Conservation (phyloP, 2,329 filamentous ascomycete species). For the Ampelomyces quisqualis region DNA sequence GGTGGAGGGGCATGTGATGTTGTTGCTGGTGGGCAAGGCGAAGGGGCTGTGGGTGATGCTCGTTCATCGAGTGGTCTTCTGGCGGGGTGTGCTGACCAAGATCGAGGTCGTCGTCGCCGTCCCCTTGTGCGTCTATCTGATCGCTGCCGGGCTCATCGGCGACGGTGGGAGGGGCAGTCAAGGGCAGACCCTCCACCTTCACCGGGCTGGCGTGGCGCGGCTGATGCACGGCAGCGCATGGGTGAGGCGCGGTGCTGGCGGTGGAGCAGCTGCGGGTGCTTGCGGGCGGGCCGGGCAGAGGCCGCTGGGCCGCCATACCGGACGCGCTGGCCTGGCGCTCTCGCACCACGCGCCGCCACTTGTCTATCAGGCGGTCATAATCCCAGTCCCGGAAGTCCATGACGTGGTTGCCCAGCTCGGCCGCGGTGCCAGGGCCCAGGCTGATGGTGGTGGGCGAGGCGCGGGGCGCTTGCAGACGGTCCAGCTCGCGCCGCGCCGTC, state of each 20-base stretch:
- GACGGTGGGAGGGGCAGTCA: conserved; percentile 35
- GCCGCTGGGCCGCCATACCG: conserved; percentile 42
- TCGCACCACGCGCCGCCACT: conserved; percentile 42
- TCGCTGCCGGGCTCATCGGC: conserved; percentile 30
- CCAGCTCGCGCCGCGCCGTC: conserved; percentile 45
- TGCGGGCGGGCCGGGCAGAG: conserved; percentile 22
- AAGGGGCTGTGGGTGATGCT: conserved; percentile 8
- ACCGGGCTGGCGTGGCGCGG: conserved; percentile 19
- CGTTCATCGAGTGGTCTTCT: conserved; percentile 18
- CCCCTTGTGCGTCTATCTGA: conserved; percentile 41
- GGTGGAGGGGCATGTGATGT: conserved; percentile 30
- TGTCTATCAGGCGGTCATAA: conserved; percentile 45
- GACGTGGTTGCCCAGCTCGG: conserved; percentile 42
- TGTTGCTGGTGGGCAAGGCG: conserved; percentile 16
- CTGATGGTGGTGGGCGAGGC: conserved; percentile 41
- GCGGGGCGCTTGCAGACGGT: conserved; percentile 42
- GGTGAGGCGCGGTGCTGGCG: conserved; percentile 30
- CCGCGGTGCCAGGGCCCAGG: conserved; percentile 41
- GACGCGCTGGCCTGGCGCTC: conserved; percentile 28
- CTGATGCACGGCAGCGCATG: conserved; percentile 20
- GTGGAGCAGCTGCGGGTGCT: conserved; percentile 33
- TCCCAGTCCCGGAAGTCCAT: conserved; percentile 45
- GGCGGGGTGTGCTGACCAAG: conserved; percentile 31
- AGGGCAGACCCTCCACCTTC: conserved; percentile 29
- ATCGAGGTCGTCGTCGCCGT: conserved; percentile 39